A percentile compares a stretch with the other conserved stretches of the same genome.
Conservation (phyloP, 139 green algal genomes). For the Trebouxia sp. region DNA sequence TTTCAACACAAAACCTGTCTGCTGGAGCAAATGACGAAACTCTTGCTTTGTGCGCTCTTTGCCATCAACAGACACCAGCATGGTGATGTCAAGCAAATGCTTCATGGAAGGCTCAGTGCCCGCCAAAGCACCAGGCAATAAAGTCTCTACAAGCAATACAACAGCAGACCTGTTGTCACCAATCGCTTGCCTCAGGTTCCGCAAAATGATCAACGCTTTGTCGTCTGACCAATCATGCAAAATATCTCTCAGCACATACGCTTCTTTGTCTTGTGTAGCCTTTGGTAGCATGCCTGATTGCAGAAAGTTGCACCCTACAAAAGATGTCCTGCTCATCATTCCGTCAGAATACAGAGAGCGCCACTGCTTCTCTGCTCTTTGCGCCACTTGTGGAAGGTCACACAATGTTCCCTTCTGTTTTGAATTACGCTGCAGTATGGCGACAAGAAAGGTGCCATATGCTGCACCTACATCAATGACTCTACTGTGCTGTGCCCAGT, state of each 20-base stretch:
- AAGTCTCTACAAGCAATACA: not conserved
- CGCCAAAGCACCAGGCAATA: not conserved
- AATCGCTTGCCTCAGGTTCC: not conserved
- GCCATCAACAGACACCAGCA: constrained; percentile 4
- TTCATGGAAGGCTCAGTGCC: not conserved
- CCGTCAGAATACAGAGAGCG: not conserved
- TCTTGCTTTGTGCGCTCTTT: not conserved
- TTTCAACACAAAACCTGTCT: not conserved
- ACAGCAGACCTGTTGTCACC: not conserved
- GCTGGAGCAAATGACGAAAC: not conserved
- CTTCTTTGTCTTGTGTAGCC: not conserved
- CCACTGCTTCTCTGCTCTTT: not conserved
- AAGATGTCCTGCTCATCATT: not conserved
- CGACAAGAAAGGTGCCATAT: constrained; percentile 9
- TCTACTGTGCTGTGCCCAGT: not conserved
- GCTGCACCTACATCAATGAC: constrained; percentile 4
- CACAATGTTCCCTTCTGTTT: not conserved
- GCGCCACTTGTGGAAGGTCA: not conserved
- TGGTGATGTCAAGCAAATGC: constrained; percentile 20
- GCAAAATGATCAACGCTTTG: not conserved
- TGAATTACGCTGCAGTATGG: not conserved
- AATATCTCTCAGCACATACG: constrained; percentile 12
- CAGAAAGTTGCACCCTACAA: not conserved
- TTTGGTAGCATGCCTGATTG: not conserved
- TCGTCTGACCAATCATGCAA: constrained; percentile 27